Base-by-base conservation (phyloP, 768 basidiomycete species). In the Amanita rubescens region DNA sequence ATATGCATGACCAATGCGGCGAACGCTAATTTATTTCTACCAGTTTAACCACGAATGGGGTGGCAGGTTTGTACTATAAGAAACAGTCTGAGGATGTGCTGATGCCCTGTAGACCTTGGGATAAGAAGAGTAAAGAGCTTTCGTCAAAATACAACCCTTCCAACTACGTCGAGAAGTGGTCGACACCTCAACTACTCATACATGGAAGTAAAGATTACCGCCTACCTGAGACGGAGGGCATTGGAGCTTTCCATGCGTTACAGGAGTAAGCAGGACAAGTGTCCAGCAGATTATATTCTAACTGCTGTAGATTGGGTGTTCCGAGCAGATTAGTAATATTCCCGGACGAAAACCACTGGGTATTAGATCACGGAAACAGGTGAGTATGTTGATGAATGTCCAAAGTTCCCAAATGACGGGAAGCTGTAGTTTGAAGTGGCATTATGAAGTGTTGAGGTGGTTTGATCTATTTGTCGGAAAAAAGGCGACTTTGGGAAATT, bases 331-430 rank as follows among this genome's bases (percentile, higher is more conserved):
- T 93, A 22, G 79, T 94, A 10, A 77, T 91, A 55, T 94, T 93
- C 77, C 89, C 90, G 0, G 82, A 87, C 59, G 94, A 95, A 69
- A 95, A 94, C 59, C 93, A 95, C 64, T 93, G 93, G 94, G 91
- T 91, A 22, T 60, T 90, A 56, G 78, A 88, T 51, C 86, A 85
- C 55, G 84, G 82, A 50, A 90, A 90, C 60, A 87, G 82, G 82
- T 81, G 24, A 27, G 73, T 58, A 30, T 35, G 1, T 32, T 53
- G 41, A n/a, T 15, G 33, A 45, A 24, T 15, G 19, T 19, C 8
- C 12, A 33, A 34, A 7, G 15, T 45, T 7, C 20, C 4, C 4
- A 25, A 32, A 41, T 49, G 22, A 27, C 50, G 35, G 35, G 22
- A 35, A 17, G 24, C n/a, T 44, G 34, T 61, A 88, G 90, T 63